Percentiles rank a stretch among this genome's conserved stretches.
phyloP scores from a whole-genome alignment of 352 stramenopile genomes.

The Globisporangium canariense region DNA sequence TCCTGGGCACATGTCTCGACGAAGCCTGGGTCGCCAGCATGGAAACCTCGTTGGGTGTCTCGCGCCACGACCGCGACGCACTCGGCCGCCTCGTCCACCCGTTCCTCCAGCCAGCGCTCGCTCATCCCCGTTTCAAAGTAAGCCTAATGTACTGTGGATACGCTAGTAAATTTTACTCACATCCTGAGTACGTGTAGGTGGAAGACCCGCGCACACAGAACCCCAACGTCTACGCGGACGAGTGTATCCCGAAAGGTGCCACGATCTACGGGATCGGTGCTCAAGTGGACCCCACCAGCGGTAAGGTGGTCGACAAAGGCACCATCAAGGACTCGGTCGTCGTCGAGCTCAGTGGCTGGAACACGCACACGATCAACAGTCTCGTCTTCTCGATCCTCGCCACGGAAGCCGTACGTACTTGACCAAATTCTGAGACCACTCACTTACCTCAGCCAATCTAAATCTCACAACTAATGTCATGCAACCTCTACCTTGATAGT shows the following conservation, averaged over 20 bases:
- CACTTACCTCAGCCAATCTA: too few species aligned
- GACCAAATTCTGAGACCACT: too few species aligned
- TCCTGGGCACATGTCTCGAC: slow-evolving; percentile 44
- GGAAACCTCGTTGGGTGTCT: slow-evolving; percentile 15
- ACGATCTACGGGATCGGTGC: not conserved
- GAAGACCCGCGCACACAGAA: not conserved
- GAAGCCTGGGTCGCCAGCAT: slow-evolving; percentile 30
- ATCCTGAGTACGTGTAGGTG: not conserved
- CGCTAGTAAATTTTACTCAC: not conserved
- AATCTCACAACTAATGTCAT: too few species aligned
- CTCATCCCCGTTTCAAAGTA: slow-evolving; percentile 27
- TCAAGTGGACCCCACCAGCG: not conserved
- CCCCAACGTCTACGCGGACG: slow-evolving; percentile 2
- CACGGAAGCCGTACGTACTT: slow-evolving; percentile 21
- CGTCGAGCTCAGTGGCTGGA: slow-evolving; percentile 36
- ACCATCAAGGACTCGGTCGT: slow-evolving; percentile 25
- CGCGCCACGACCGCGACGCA: slow-evolving; percentile 20
- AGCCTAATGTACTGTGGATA: slow-evolving; percentile 10
- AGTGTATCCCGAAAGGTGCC: slow-evolving; percentile 5
- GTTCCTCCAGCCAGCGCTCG: slow-evolving; percentile 37
- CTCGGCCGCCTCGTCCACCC: slow-evolving; percentile 30
- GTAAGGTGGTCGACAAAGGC: slow-evolving; percentile 11
- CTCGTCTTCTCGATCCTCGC: slow-evolving; percentile 45
- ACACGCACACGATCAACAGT: slow-evolving; percentile 33
- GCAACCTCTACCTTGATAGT: not conserved